These are phyloP conservation scores for Cercospora brassicicola DNA, from an alignment of 2,329 filamentous ascomycete genomes.

Conservation along the genomic window DNA sequence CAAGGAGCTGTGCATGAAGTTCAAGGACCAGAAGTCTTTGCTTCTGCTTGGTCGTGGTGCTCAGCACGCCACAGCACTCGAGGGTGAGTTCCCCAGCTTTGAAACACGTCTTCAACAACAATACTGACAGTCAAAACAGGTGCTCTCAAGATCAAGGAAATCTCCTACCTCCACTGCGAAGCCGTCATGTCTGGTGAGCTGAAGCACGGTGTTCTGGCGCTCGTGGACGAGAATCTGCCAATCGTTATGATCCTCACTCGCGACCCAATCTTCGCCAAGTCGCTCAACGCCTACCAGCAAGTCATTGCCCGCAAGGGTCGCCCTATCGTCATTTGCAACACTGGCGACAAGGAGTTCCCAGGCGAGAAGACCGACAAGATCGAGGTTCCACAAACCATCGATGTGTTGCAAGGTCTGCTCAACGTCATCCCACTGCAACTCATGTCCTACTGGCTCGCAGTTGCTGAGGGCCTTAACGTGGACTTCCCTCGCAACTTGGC, in stretches of 20 bases:
- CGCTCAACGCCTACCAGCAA: slow-evolving; percentile 99
- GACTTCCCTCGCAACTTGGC: slow-evolving; percentile 98
- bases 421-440: slow-evolving; percentile 97
- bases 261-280: slow-evolving; percentile 95
- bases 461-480: slow-evolving; percentile 92
- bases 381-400: slow-evolving; percentile 92
- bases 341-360: slow-evolving; percentile 83
- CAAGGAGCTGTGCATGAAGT: slow-evolving; percentile 89
- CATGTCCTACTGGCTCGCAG: slow-evolving; percentile 98
- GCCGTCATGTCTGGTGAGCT: slow-evolving; percentile 99
- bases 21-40: slow-evolving; percentile 97
- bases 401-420: slow-evolving; percentile 91
- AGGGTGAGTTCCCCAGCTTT: slow-evolving; percentile 56
- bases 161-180: slow-evolving; percentile 98
- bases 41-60: slow-evolving; percentile 90
- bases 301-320: slow-evolving; percentile 94
- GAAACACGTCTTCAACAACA: neutral
- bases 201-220: slow-evolving; percentile 95
- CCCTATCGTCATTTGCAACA: slow-evolving; percentile 98
- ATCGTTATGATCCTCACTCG: slow-evolving; percentile 99
- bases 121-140: slow-evolving; percentile 45
- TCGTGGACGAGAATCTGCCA: slow-evolving; percentile 96
- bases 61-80: slow-evolving; percentile 94
- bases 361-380: slow-evolving; percentile 90
- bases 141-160: slow-evolving; percentile 99